Conservation (phyloP, 2,329 filamentous ascomycete genomes). For the Coniella vitis region DNA sequence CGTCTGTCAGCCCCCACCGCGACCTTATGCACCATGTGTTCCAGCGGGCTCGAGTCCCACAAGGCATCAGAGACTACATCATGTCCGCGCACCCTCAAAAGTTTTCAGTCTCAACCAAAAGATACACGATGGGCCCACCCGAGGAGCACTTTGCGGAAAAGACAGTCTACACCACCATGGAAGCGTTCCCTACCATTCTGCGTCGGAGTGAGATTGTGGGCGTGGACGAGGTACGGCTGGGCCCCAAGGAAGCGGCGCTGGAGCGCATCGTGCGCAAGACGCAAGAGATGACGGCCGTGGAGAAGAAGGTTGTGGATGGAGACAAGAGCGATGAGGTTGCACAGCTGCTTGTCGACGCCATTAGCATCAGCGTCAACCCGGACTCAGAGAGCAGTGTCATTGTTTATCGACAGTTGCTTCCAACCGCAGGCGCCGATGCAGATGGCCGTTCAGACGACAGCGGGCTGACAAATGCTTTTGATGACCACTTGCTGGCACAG, state of each 20-base stretch:
- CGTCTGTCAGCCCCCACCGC: slow-evolving; percentile 71
- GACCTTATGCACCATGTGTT: slow-evolving; percentile 78
- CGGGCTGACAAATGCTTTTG: slow-evolving; percentile 34
- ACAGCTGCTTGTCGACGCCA: slow-evolving; percentile 64
- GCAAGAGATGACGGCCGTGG: slow-evolving; percentile 69
- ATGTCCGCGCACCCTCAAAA: slow-evolving; percentile 68
- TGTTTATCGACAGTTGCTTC: slow-evolving; percentile 69
- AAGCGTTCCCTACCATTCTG: slow-evolving; percentile 85
- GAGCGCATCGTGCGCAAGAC: slow-evolving; percentile 90
- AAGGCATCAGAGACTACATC: slow-evolving; percentile 79
- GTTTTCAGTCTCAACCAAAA: slow-evolving; percentile 71
- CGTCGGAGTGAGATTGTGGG: slow-evolving; percentile 78
- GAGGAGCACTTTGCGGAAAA: slow-evolving; percentile 77
- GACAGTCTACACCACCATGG: slow-evolving; percentile 72
- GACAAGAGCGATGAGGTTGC: slow-evolving; percentile 57
- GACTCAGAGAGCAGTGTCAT: slow-evolving; percentile 70
- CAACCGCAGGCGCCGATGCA: slow-evolving; percentile 32
- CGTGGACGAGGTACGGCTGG: slow-evolving; percentile 58
- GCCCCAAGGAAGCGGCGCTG: slow-evolving; percentile 77
- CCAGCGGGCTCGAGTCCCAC: slow-evolving; percentile 77
- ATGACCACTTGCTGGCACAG: slow-evolving; percentile 38
- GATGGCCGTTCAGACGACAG: slow-evolving; percentile 30
- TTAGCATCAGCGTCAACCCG: slow-evolving; percentile 70
- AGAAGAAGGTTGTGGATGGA: slow-evolving; percentile 66
- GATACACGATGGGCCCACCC: slow-evolving; percentile 62